Percentiles rank a stretch among this genome's conserved stretches.
Evolutionary conservation across 768 basidiomycete species (phyloP).

Genomic region (Guyanaporus albipodus): DNA sequence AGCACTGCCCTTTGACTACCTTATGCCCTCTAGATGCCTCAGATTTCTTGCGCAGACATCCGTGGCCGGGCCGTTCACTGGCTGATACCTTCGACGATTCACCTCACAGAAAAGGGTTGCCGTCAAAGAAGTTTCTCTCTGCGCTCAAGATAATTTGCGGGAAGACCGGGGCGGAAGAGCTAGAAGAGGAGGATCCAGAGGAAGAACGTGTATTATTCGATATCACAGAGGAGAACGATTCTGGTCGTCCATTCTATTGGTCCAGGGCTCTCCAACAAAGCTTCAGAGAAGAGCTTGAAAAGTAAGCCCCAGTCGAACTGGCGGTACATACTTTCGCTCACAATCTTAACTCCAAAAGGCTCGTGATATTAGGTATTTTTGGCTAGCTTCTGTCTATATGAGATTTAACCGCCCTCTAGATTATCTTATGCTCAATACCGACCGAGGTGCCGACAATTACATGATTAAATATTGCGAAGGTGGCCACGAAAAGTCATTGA

Average conservation of each 20-base stretch:
- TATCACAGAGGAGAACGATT: slow-evolving; percentile 53
- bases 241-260: slow-evolving; percentile 75
- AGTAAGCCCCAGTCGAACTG: slow-evolving; percentile 42
- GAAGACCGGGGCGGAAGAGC: slow-evolving; percentile 70
- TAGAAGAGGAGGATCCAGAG: slow-evolving; percentile 71
- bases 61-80: slow-evolving; percentile 84
- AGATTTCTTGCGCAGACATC: slow-evolving; percentile 80
- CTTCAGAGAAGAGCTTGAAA: slow-evolving; percentile 86
- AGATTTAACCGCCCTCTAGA: slow-evolving; percentile 40
- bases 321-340: slow-evolving; percentile 7
- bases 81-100: slow-evolving; percentile 85
- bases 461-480: slow-evolving; percentile 91
- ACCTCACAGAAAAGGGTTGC: slow-evolving; percentile 65
- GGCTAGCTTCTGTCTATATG: neutral
- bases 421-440: slow-evolving; percentile 91
- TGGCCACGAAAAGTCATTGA: slow-evolving; percentile 70
- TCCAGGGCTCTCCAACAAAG: slow-evolving; percentile 70
- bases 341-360: slow-evolving; percentile 38
- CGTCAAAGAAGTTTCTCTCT: slow-evolving; percentile 63
- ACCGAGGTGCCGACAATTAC: slow-evolving; percentile 82
- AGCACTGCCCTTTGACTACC: neutral
- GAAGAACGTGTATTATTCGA: slow-evolving; percentile 70
- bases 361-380: slow-evolving; percentile 71
- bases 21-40: slow-evolving; percentile 61
- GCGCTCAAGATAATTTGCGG: slow-evolving; percentile 83